Evolutionary conservation across 768 basidiomycete species (phyloP).

Genomic region (Dacryopinax spathularia): DNA sequence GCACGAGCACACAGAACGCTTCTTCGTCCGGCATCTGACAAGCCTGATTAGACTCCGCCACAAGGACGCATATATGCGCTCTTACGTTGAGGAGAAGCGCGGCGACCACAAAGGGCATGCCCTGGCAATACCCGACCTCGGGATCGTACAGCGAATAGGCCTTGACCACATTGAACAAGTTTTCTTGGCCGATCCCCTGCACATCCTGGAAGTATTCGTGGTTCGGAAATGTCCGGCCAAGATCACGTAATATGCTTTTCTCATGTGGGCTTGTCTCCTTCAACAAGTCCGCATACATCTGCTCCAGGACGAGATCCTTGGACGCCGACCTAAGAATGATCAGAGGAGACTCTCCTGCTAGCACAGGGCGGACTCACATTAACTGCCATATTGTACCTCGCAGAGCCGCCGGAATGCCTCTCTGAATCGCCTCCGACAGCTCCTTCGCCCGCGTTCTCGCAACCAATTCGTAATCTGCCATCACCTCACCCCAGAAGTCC

Average conservation of each 20-base stretch:
- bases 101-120: conserved; percentile 90
- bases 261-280: conserved; percentile 81
- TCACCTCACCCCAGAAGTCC: conserved; percentile 94
- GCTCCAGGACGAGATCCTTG: conserved; percentile 77
- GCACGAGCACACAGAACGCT: conserved; percentile 86
- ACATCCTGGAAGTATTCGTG: conserved; percentile 92
- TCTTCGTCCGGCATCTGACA: conserved; percentile 97
- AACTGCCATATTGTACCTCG: conserved; percentile 96
- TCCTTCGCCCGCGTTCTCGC: conserved; percentile 65
- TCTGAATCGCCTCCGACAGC: conserved; percentile 78
- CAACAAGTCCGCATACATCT: conserved; percentile 61
- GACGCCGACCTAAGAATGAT: conserved; percentile 63
- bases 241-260: conserved; percentile 84
- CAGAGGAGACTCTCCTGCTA: neutral
- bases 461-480: conserved; percentile 87
- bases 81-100: conserved; percentile 80
- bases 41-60: neutral
- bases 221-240: conserved; percentile 93
- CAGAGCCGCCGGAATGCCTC: conserved; percentile 74
- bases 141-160: conserved; percentile 93
- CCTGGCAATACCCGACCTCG: conserved; percentile 96
- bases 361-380: conserved; percentile 40
- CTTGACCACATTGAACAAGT: conserved; percentile 92
- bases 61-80: neutral
- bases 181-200: conserved; percentile 91